These are phyloP conservation scores for Penicillium canescens DNA, from an alignment of 495 filamentous ascomycete species.

Conservation along the genomic window DNA sequence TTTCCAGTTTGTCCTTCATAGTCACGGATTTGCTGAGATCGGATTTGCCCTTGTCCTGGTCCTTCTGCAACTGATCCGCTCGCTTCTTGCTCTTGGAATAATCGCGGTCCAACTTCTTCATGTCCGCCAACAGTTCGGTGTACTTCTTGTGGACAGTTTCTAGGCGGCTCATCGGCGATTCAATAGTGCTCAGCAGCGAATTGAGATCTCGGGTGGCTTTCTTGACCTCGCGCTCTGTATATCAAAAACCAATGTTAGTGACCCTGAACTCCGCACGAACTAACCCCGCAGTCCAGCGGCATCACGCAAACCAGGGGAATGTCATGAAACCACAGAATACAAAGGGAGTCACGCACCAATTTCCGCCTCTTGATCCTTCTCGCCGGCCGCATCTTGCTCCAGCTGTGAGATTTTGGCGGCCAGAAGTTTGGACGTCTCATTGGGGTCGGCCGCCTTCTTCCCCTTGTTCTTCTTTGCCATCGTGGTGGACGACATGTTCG, in stretches of 20 bases:
- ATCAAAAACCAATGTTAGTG: conserved; percentile 19
- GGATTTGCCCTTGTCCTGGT: conserved; percentile 83
- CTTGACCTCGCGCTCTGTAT: conserved; percentile 77
- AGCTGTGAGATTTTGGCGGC: conserved; percentile 93
- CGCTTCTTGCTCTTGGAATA: conserved; percentile 95
- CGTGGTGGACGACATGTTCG: conserved; percentile 40
- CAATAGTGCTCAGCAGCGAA: conserved; percentile 77
- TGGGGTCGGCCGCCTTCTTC: conserved; percentile 77
- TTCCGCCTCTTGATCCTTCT: conserved; percentile 93
- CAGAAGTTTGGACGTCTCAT: conserved; percentile 84
- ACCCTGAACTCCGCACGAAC: conserved; percentile 4
- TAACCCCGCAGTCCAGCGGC: conserved; percentile 1
- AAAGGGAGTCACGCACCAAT: conserved; percentile 73
- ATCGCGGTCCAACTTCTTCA: conserved; percentile 93
- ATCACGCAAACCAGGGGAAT: conserved; percentile 7
- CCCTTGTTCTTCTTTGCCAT: conserved; percentile 67
- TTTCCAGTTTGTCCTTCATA: conserved; percentile 93
- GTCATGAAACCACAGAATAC: conserved; percentile 6
- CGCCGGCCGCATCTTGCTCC: conserved; percentile 86
- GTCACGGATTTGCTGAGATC: conserved; percentile 85
- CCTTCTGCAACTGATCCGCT: conserved; percentile 92
- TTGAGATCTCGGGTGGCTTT: conserved; percentile 90
- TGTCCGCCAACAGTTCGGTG: conserved; percentile 84
- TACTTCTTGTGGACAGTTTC: conserved; percentile 89
- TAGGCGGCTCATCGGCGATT: conserved; percentile 69